phyloP scores from a whole-genome alignment of 345 rosid genomes.

The Eucalyptus paniculata region DNA sequence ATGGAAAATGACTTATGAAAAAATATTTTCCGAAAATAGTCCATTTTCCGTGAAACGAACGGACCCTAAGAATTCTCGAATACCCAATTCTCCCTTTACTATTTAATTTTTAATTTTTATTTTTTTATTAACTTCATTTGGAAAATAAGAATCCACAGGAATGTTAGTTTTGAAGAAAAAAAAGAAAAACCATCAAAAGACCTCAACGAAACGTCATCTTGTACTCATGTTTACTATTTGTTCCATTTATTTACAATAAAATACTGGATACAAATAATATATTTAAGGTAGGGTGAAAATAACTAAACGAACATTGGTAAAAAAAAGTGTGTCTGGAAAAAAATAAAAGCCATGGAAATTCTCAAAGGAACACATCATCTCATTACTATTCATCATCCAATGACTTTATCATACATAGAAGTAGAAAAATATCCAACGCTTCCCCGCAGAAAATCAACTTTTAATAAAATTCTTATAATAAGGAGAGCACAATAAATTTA shows the following conservation, averaged over 20 bases:
- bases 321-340: background rate
- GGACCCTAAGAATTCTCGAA: background rate
- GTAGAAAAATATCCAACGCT: background rate
- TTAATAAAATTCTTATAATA: background rate
- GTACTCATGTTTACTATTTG: background rate
- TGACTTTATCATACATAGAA: background rate
- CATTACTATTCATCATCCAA: background rate
- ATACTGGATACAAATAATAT: background rate
- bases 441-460: background rate
- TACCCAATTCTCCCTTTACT: background rate
- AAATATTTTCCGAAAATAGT: too few relatives aligned
- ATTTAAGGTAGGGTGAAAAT: background rate
- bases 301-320: background rate
- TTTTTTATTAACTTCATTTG: background rate
- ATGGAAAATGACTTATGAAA: too few relatives aligned
- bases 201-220: background rate
- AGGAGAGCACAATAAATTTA: background rate
- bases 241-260: background rate
- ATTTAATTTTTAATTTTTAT: background rate
- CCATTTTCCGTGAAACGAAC: rapidly evolving
- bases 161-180: background rate
- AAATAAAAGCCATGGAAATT: background rate
- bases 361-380: background rate
- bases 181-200: background rate
- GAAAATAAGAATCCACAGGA: background rate